phyloP scores from a whole-genome alignment of 2,329 filamentous ascomycete genomes.

The Penicillium hordei region DNA sequence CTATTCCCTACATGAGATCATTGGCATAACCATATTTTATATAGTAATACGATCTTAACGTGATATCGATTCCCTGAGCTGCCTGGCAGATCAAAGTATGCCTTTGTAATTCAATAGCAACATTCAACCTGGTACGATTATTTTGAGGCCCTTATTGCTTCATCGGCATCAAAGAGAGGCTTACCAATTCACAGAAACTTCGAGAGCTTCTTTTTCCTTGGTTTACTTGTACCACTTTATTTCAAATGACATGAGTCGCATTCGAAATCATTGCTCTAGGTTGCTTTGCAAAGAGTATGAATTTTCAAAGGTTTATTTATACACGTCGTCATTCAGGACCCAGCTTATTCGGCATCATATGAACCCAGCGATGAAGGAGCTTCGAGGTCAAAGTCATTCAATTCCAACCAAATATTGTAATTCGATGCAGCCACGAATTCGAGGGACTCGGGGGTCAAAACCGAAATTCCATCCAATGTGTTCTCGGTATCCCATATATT shows the following conservation, averaged over 20 bases:
- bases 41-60: background rate
- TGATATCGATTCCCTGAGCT: background rate
- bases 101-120: background rate
- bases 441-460: background rate
- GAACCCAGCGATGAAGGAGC: background rate
- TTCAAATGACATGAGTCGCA: background rate
- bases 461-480: background rate
- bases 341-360: background rate
- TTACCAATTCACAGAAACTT: background rate
- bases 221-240: background rate
- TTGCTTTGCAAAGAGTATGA: background rate
- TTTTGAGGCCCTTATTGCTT: too few relatives aligned
- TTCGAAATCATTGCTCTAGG: background rate
- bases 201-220: background rate
- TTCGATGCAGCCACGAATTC: background rate
- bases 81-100: background rate
- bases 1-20: background rate
- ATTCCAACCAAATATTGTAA: background rate
- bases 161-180: too few relatives aligned
- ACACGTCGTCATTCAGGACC: background rate
- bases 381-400: background rate
- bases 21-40: background rate
- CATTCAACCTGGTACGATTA: background rate
- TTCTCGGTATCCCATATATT: background rate
- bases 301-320: background rate